A percentile compares a stretch with the other conserved stretches of the same genome.
phyloP scores from a whole-genome alignment of 305 asterid genomes.

The Fraxinus nigra region DNA sequence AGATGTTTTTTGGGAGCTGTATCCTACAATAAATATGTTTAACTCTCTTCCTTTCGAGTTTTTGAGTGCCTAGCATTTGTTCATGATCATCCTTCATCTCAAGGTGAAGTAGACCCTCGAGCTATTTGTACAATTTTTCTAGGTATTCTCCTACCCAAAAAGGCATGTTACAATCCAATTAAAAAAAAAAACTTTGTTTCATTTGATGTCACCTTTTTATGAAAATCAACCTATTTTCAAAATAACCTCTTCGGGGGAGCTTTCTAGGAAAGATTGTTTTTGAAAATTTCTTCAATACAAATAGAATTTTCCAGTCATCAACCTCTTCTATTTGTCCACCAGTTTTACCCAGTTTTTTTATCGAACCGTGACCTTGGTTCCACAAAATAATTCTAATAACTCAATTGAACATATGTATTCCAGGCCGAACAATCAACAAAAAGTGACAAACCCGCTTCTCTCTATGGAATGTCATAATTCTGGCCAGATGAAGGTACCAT shows the following conservation, averaged over 20 bases:
- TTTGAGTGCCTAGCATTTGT: neutral
- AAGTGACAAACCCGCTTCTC: neutral
- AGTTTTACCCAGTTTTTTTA: neutral
- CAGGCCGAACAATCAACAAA: neutral
- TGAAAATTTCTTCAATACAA: neutral
- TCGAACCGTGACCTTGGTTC: neutral
- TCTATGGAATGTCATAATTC: neutral
- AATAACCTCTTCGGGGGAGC: too few relatives aligned
- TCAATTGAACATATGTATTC: neutral
- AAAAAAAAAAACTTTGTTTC: neutral
- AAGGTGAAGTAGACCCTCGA: neutral
- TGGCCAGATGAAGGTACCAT: neutral
- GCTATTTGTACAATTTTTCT: neutral
- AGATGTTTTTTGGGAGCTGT: neutral
- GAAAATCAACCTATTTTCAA: neutral
- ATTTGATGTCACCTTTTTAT: neutral
- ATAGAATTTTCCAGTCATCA: neutral
- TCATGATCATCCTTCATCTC: neutral
- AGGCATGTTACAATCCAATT: neutral
- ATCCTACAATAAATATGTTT: neutral
- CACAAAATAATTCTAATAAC: neutral
- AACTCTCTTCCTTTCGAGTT: neutral
- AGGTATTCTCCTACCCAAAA: neutral
- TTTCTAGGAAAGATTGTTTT: neutral
- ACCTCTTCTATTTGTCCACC: neutral